Conservation (phyloP, 805 yeast genomes). For the Clavispora vitiphila region DNA sequence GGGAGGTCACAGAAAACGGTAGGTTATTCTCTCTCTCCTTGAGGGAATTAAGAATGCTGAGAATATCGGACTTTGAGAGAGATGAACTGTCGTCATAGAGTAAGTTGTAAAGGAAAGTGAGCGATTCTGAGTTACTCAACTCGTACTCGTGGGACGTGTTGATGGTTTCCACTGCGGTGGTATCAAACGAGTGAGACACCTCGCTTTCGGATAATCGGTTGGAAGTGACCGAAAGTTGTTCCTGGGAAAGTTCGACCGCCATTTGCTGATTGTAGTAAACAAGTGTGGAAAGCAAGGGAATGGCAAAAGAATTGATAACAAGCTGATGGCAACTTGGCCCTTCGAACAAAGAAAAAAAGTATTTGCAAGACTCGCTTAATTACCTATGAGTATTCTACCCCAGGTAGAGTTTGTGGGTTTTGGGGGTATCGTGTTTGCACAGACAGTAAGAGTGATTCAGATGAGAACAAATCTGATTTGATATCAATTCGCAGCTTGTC, state of each 20-base stretch:
- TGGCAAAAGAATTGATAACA: background rate
- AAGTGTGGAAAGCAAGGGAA: background rate
- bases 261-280: background rate
- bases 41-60: slow-evolving; percentile 30
- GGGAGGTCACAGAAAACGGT: slow-evolving; percentile 21
- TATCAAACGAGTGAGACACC: slow-evolving; percentile 3
- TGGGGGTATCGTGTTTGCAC: background rate
- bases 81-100: slow-evolving; percentile 32
- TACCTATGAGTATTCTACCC: background rate
- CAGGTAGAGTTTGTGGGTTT: background rate
- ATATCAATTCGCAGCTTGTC: background rate
- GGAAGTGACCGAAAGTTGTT: slow-evolving; percentile 8
- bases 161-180: slow-evolving; percentile 2
- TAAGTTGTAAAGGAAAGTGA: slow-evolving; percentile 35
- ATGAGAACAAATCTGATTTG: slow-evolving; percentile 1
- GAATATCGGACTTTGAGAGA: slow-evolving; percentile 32
- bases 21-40: slow-evolving; percentile 32
- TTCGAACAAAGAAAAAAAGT: background rate
- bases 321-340: background rate
- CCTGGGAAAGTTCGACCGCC: slow-evolving; percentile 14
- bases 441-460: background rate
- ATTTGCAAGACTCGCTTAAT: background rate
- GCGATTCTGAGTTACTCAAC: slow-evolving; percentile 36
- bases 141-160: slow-evolving; percentile 29
- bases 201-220: slow-evolving; percentile 2